Evolutionary conservation across 2,329 filamentous ascomycete genomes (phyloP), one percentile per base, ranked within the genome.

Genomic region (Aspergillus pseudoviridinutans): DNA sequence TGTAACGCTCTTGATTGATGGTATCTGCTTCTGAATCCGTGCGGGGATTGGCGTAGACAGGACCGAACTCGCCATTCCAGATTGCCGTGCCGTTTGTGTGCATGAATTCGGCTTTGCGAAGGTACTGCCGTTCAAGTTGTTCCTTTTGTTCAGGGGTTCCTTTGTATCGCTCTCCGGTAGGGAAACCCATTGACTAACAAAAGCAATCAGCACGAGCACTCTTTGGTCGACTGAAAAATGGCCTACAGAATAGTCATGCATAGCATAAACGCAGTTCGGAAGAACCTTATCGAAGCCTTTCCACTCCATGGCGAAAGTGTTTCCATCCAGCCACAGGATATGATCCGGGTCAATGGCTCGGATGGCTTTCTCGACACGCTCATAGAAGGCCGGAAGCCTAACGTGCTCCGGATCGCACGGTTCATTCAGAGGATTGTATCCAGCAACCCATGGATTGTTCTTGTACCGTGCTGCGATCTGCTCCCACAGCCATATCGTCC

Each of bases 1-100:
- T 73, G 63, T 80, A 80, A 3, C 80, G 71, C 49, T 75, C 71
- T 53, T 75, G 65, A 54, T 81, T 80, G 50, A 76, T 75, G 7
- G 68, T 66, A 6, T 74, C 70, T 8, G 71, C 69, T 14, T 78
- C 69, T 4, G 61, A 28, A 17, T 76, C 65, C 50, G 60, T 8
- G 42, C 57, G 57, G 20, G 58, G 58, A 49, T 70, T 61, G 1
- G 70, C 71, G 49, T 78, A 79, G 3, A 80, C 76, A 7, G 76
- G 76, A 0, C 78, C 66, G 55, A 81, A 84, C 61, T 84, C 82
- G n/a, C 80, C 80, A 58, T 82, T 82, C 80, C 79, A 83, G 56
- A 79, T 76, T 1, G 79, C 74, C 0, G 74, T 73, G 12, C 72
- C 68, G 46, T 78, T 68, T 27, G 70, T 59, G 7, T 66, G 67